A percentile compares a stretch with the other conserved stretches of the same genome.
Evolutionary conservation across 1,284 basidiomycete species (phyloP).

Genomic region (Leccinum colubrinum): DNA sequence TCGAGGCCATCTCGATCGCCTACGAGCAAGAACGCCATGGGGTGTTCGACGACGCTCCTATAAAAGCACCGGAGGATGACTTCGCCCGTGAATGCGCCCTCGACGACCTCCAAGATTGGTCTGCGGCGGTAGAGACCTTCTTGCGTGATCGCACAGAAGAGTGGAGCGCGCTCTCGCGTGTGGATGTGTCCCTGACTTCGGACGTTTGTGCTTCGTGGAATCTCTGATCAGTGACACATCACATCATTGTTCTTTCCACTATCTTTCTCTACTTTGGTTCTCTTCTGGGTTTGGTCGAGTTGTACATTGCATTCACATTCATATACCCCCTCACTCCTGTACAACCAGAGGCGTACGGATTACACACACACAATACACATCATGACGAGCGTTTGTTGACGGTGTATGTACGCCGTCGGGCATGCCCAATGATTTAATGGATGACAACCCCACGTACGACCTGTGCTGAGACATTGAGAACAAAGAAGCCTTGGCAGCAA

Average conservation of each 20-base stretch:
- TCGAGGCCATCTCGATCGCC: conserved; percentile 25
- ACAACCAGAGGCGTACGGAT: not conserved
- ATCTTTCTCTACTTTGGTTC: not conserved
- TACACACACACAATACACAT: not conserved
- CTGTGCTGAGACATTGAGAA: not conserved
- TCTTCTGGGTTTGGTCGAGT: not conserved
- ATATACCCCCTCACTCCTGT: not conserved
- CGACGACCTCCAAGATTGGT: conserved; percentile 32
- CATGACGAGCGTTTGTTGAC: not conserved
- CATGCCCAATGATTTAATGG: not conserved
- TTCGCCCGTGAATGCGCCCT: conserved; percentile 31
- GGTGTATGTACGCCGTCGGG: not conserved
- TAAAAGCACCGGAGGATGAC: conserved; percentile 13
- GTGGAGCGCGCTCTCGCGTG: conserved; percentile 17
- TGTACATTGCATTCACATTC: not conserved
- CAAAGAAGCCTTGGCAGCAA: not conserved
- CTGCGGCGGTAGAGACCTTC: conserved; percentile 20
- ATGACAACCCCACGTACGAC: not conserved
- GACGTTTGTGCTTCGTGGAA: conserved; percentile 23
- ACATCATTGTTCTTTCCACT: not conserved
- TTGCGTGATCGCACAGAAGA: conserved; percentile 14
- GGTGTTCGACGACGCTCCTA: not conserved
- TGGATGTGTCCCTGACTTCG: conserved; percentile 16
- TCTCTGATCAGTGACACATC: conserved; percentile 11
- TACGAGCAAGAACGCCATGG: conserved; percentile 14